Base-by-base conservation (phyloP, 192 early-diverging fungal species). In the Jimgerdemannia lactiflua region DNA sequence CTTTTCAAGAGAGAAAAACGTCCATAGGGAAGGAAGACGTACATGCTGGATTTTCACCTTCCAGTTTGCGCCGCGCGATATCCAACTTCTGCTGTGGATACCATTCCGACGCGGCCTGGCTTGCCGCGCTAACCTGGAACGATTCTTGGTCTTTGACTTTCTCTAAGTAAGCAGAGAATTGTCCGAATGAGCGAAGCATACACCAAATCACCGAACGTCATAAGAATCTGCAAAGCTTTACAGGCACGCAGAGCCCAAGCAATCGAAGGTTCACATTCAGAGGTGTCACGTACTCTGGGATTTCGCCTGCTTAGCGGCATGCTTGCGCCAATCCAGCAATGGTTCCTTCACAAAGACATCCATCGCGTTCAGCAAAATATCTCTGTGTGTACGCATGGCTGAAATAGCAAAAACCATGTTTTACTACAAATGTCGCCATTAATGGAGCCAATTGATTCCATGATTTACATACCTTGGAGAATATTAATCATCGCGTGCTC, bases 291-390 rank as follows among this genome's bases (percentile, higher is more conserved):
- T 82, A 86, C 86, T 88, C 87, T 91, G 89, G 10, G 84, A 75
- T 75, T 86, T 83, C 4, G 87, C 89, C 54, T 89, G 89, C 18
- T 83, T 86, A 10, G 84, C 74, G 3, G 94, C 94, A 75, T 82
- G 83, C 70, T 90, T 93, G 41, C 90, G 81, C 94, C 94, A 95
- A 70, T 95, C 93, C 70, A 94, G 78, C n/a, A 94, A 75, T 3
- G 94, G 94, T 67, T 95, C 94, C 72, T 95, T 93, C 42, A 92
- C 86, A 78, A 95, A 95, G 18, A 95, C 89, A 76, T 93, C 88
- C 85, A 95, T 89, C 0, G 88, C 89, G 71, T 94, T 95, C 71
- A 94, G 39, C 8, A 95, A 78, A 2, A 88, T 80, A 4, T 92
- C 89, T 70, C 89, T 89, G 39, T 84, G 82, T 11, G 82, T 77